phyloP scores from a whole-genome alignment of 2,329 filamentous ascomycete genomes.

The Penicillium sp. region DNA sequence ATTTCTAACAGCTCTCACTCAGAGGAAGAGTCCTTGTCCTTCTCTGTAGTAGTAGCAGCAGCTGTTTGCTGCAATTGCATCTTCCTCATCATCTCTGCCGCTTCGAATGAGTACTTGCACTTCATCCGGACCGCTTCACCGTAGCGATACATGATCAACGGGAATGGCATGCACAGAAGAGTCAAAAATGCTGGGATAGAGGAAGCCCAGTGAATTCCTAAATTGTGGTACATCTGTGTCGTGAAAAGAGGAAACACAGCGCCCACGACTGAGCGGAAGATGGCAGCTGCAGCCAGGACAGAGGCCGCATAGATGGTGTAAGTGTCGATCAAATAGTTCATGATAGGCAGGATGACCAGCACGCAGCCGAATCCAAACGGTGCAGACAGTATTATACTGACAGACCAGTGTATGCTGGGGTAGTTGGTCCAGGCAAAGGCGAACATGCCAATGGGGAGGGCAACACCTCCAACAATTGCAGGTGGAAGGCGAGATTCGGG shows the following conservation, averaged over 20 bases:
- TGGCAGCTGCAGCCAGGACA: constrained; percentile 8
- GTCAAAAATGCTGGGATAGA: constrained; percentile 13
- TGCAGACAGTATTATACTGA: constrained; percentile 31
- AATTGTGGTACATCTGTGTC: constrained; percentile 11
- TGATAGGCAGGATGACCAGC: constrained; percentile 17
- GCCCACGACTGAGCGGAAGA: constrained; percentile 9
- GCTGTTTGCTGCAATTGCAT: neutral
- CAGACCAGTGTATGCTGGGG: constrained; percentile 52
- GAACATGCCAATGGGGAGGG: constrained; percentile 64
- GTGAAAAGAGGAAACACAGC: constrained; percentile 12
- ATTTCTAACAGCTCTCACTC: no score
- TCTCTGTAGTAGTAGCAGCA: neutral
- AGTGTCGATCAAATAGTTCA: constrained; percentile 17
- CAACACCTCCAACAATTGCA: constrained; percentile 57
- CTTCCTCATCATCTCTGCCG: neutral
- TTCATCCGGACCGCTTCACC: constrained; percentile 4
- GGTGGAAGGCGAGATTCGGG: constrained; percentile 42
- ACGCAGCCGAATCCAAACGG: constrained; percentile 54
- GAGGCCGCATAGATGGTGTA: constrained; percentile 16
- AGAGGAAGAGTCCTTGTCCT: neutral
- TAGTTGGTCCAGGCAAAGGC: constrained; percentile 67
- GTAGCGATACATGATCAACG: constrained; percentile 12
- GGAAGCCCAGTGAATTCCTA: constrained; percentile 15
- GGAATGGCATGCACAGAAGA: constrained; percentile 10
- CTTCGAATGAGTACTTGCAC: constrained; percentile 3